Base-by-base conservation (phyloP, 1,139 yeast genomes). In the Geotrichum macrosporum region DNA sequence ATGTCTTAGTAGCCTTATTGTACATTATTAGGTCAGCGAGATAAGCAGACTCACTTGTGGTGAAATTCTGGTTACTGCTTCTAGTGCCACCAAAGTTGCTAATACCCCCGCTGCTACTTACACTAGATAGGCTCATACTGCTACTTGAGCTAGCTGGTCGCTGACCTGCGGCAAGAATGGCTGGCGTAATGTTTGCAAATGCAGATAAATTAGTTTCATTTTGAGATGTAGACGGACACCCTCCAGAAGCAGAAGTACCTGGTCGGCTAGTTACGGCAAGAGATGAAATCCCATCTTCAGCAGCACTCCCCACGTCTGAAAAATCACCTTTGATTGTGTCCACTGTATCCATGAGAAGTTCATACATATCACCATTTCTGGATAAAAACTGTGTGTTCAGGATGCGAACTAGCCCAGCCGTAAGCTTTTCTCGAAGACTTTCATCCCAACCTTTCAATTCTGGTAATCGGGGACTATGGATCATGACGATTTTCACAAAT, bases 401-500 rank as follows among this genome's bases (percentile, higher is more conserved):
- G 8, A 82, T 58, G 4, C 65, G 65, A 21, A 74, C 70, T 56
- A 81, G 64, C 46, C 75, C 76, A 34, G 61, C 57, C 39, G 64
- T 50, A n/a, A 67, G 60, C 39, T 55, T 61, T 34, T 65, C 68
- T 29, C 61, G 56, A 20, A 65, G 52, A 2, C 61, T 51, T 38
- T 59, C 58, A 47, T 58, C 10, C 24, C 36, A 52, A 22, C 58
- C 62, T 33, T 56, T 54, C 13, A 60, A 55, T 1, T 41, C 34
- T 4, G 54, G 33, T 24, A 52, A 53, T 10, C 50, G 37, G 34
- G 57, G 55, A 39, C 55, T 56, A 41, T 81, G 86, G 47, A 82
- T 77, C 53, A 81, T 74, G 27, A 81, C 64, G 9, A 82, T 76
- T 53, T 82, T 71, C 48, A 80, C 69, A 52, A 78, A 71, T 27